A percentile compares a stretch with the other conserved stretches of the same genome.
Conservation (phyloP, 2,329 filamentous ascomycete species). For the Fusarium mexicanum region DNA sequence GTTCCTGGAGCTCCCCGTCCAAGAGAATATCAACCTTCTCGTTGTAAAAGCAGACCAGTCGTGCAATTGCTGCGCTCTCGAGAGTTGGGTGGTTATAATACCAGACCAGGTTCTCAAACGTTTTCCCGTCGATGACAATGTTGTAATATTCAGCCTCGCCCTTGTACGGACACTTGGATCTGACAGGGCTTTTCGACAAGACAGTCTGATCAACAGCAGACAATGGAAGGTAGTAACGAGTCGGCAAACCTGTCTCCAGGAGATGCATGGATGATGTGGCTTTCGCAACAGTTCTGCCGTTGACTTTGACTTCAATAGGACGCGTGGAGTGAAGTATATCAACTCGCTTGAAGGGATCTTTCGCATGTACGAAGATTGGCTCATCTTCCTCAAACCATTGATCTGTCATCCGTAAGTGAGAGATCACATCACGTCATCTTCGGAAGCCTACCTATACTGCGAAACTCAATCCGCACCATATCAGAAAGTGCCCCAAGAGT, state of each 20-base stretch:
- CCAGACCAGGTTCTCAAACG: constrained; percentile 66
- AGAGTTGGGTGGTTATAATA: constrained; percentile 67
- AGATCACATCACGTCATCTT: accelerated
- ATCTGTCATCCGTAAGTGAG: constrained; percentile 38
- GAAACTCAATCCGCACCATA: constrained; percentile 49
- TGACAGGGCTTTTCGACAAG: constrained; percentile 60
- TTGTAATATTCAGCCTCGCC: constrained; percentile 71
- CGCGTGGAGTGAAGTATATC: constrained; percentile 68
- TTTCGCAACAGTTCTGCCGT: constrained; percentile 59
- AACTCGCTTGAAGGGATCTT: constrained; percentile 73
- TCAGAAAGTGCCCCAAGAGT: constrained; percentile 48
- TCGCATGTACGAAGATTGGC: constrained; percentile 69
- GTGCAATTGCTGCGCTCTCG: constrained; percentile 66
- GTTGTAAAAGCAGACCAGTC: constrained; percentile 72
- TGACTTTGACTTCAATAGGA: constrained; percentile 59
- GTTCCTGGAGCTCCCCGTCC: constrained; percentile 55
- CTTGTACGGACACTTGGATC: constrained; percentile 74
- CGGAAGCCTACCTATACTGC: constrained; percentile 45
- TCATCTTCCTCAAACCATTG: constrained; percentile 65
- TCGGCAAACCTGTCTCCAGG: constrained; percentile 67
- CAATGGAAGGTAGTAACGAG: constrained; percentile 67
- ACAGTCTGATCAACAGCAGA: constrained; percentile 57
- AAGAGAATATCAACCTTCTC: constrained; percentile 73
- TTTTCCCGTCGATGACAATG: constrained; percentile 57
- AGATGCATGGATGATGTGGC: constrained; percentile 61